phyloP scores from a whole-genome alignment of 352 stramenopile genomes.

The Phytophthora crassamura region DNA sequence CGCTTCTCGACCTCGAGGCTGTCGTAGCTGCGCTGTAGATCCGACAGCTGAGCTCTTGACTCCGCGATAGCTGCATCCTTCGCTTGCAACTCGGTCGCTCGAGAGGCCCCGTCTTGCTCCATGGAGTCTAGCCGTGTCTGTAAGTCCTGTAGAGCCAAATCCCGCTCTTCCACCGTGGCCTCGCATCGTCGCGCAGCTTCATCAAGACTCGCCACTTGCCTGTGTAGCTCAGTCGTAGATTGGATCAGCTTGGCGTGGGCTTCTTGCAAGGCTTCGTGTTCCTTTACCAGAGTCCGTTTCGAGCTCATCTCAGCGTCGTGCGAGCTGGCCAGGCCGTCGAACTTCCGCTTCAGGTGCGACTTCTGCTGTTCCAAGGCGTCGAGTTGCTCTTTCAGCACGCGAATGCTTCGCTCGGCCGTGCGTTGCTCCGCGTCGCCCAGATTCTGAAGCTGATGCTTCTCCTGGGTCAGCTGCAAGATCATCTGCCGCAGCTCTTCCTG shows the following conservation, averaged over 20 bases:
- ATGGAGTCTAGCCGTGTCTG: conserved; percentile 13
- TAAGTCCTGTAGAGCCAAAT: conserved; percentile 20
- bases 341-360: conserved; percentile 33
- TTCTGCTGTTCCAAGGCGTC: conserved; percentile 39
- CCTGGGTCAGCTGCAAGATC: conserved; percentile 51
- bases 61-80: conserved; percentile 20
- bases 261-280: conserved; percentile 19
- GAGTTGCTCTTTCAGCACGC: conserved; percentile 46
- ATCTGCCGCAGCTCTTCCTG: conserved; percentile 61
- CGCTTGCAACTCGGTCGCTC: conserved; percentile 10
- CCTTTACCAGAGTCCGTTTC: conserved; percentile 22
- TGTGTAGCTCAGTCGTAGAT: conserved; percentile 20
- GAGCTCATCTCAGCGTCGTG: conserved; percentile 25
- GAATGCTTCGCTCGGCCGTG: conserved; percentile 35
- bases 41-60: conserved; percentile 4
- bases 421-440: conserved; percentile 45
- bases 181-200: conserved; percentile 16
- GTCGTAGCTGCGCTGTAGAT: conserved; percentile 11
- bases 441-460: conserved; percentile 64
- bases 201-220: conserved; percentile 21
- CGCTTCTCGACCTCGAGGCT: conserved; percentile 26
- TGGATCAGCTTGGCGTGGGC: conserved; percentile 16
- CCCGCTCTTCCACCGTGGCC: conserved; percentile 11
- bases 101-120: conserved; percentile 11
- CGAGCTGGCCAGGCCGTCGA: conserved; percentile 27